Base-by-base conservation (phyloP, 768 basidiomycete genomes). In the Tylopilus vinaceipallidus region DNA sequence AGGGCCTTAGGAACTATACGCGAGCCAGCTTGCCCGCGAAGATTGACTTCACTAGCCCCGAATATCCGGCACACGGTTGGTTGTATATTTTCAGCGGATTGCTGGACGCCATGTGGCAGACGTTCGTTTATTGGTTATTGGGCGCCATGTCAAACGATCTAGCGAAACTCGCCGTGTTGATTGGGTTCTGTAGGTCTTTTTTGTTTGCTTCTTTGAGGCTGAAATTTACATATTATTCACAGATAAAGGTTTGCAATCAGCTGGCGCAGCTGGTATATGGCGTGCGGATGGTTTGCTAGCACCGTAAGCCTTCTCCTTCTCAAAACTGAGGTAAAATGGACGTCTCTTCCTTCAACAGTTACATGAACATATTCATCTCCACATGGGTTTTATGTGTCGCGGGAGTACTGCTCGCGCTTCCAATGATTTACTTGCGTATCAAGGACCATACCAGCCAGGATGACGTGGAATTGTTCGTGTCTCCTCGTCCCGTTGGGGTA, bases 81-180 rank as follows among this genome's bases (percentile, higher is more conserved):
- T 67, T 91, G 6, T 90, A 83, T 67, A 79, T 88, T 54, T 79
- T 83, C 67, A 87, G 81, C 53, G 86, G 88, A 23, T 61, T 91
- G 11, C 74, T 90, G 51, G 91, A 92, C 54, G 75, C 89, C 2
- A 84, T 88, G 80, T 92, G 89, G 87, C 91, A 92, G 64, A 90
- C 86, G 2, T 81, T 82, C 0, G 81, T 83, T 6, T 89, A 90
- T 64, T 89, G 87, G 86, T 72, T 88, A 57, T 84, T 89, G 79
- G 89, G 89, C 34, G 84, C 86, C 12, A 88, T 93, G 84, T 88
- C 86, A 19, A 91, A 91, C 56, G 83, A 91, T 64, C 81, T 86
- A 8, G 79, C 76, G 2, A 89, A 88, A 63, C 79, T 92, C 19
- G 89, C 89, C 0, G 78, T 89, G 62, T 85, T 92, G 59, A 73